Conservation (phyloP, 306 rosid genomes). For the Citrullus mucosospermus region DNA sequence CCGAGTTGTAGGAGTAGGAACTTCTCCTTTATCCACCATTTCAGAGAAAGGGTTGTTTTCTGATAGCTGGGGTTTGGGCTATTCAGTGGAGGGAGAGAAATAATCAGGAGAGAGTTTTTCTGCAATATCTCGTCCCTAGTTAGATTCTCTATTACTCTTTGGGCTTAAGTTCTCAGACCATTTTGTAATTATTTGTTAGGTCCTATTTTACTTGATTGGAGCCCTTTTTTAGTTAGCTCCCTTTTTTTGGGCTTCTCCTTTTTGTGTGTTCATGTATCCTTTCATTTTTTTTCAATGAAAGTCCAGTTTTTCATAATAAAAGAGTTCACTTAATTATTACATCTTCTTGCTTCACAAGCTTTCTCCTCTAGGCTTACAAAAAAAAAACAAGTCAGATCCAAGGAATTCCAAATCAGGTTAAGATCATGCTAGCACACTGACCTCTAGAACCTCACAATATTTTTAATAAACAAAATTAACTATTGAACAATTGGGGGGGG, state of each 20-base stretch:
- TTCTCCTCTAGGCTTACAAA: not conserved
- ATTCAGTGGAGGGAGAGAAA: not conserved
- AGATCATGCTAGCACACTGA: not conserved
- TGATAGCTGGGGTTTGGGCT: not conserved
- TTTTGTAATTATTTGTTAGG: not conserved
- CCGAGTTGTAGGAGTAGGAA: not conserved
- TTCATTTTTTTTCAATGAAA: not conserved
- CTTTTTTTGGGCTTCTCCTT: not conserved
- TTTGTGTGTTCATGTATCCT: not conserved
- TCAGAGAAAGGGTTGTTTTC: not conserved
- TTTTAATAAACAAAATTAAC: not conserved
- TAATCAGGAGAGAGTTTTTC: not conserved
- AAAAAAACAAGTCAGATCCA: not conserved
- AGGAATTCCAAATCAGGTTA: not conserved
- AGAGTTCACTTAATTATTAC: not conserved
- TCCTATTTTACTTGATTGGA: not conserved
- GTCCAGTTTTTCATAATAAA: not conserved
- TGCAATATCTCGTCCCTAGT: not conserved
- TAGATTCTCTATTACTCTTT: not conserved
- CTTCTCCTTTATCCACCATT: not conserved
- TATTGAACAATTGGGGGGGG: too few species aligned
- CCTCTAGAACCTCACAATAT: not conserved
- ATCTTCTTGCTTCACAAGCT: not conserved
- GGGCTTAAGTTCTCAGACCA: not conserved
- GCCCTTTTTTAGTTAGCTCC: not conserved